phyloP scores from a whole-genome alignment of 495 filamentous ascomycete genomes.

The Elasticomyces elasticus region DNA sequence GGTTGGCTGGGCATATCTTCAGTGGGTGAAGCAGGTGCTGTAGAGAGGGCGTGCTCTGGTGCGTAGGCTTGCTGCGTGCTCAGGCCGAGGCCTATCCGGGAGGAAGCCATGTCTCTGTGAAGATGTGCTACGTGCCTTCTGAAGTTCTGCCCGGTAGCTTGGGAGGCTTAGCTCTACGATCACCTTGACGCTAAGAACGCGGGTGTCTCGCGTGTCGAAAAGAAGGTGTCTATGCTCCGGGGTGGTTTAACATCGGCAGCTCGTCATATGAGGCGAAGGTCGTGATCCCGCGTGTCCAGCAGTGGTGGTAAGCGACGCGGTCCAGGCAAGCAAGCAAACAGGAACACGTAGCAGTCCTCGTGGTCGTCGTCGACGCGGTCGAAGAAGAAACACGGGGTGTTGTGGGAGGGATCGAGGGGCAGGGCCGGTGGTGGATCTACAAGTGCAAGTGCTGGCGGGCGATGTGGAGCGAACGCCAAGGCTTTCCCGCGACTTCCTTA shows the following conservation, averaged over 20 bases:
- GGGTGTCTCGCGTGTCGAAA: no score
- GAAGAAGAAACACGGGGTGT: neutral
- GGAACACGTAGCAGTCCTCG: neutral
- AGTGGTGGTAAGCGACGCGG: neutral
- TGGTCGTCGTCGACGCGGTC: neutral
- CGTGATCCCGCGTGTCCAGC: neutral
- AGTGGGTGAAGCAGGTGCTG: slow-evolving; percentile 20
- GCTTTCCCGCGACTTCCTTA: neutral
- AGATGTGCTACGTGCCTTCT: neutral
- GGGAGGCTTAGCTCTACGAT: no score
- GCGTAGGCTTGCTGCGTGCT: slow-evolving; percentile 1
- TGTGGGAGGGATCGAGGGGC: neutral
- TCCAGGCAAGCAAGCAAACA: neutral
- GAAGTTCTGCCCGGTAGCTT: no score
- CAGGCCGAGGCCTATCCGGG: slow-evolving; percentile 1
- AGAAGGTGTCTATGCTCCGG: no score
- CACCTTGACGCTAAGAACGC: no score
- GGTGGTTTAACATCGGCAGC: neutral
- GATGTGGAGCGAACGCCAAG: neutral
- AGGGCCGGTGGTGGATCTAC: neutral
- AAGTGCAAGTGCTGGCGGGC: neutral
- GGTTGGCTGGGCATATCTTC: neutral
- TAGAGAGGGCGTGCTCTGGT: slow-evolving; percentile 14
- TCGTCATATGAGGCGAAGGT: neutral
- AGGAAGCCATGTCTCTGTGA: neutral